Conservation (phyloP, 306 rosid species). For the Medicago lupulina region DNA sequence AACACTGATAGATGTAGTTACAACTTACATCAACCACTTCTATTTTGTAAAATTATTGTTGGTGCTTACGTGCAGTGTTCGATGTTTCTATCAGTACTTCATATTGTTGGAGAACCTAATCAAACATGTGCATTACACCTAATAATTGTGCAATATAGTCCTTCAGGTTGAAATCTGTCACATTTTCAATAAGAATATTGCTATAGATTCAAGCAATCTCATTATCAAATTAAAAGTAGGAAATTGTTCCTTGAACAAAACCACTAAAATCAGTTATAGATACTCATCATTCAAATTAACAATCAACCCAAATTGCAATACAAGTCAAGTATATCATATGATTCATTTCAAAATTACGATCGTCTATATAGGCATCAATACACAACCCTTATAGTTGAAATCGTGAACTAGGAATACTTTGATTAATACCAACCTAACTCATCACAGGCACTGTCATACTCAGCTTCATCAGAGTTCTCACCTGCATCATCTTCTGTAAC, state of each 20-base stretch:
- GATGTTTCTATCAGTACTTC: neutral
- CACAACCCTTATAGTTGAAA: neutral
- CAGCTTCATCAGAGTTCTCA: constrained; percentile 25
- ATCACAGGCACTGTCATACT: constrained; percentile 34
- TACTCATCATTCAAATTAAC: constrained; percentile 9
- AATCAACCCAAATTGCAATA: neutral
- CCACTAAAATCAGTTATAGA: neutral
- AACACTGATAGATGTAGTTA: neutral
- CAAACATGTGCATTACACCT: no score
- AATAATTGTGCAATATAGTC: neutral
- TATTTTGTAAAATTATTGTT: no score
- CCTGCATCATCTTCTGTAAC: neutral
- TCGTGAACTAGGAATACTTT: neutral
- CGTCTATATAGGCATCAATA: neutral
- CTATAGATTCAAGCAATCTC: neutral
- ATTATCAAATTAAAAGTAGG: neutral
- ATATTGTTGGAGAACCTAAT: no score
- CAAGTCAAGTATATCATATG: constrained; percentile 2
- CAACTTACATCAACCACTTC: neutral
- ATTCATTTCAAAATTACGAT: neutral
- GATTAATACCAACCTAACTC: neutral
- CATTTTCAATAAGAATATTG: neutral
- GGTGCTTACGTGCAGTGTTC: neutral
- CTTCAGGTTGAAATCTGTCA: neutral
- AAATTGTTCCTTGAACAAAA: neutral